Base-by-base conservation (phyloP, 139 green algal genomes). In the Volvox africanus region DNA sequence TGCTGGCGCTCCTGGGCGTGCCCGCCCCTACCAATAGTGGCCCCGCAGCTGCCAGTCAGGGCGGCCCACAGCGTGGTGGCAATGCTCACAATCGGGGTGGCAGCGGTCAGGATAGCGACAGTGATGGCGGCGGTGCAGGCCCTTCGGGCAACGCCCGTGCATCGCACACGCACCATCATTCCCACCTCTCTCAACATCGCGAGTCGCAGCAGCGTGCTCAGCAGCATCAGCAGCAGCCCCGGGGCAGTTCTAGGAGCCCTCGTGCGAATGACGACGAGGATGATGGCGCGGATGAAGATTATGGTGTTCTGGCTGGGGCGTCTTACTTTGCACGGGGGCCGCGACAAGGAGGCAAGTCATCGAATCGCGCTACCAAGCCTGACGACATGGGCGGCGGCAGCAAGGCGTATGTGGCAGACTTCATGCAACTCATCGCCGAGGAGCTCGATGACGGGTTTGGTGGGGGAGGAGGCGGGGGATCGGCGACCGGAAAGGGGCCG, bases 351-450 rank as follows among this genome's bases (percentile, higher is more conserved):
- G 82, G 30, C 35, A 61, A 87, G 81, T 76, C 61, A 17, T 36
- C 22, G 22, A 88, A 88, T 65, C 82, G 65, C 20, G 22, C 22
- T 2, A 33, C 83, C 28, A 79, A n/a, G 67, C 24, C 67, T n/a
- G 83, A 88, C 36, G 67, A 80, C 67, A n/a, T 20, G 20, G 81
- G 61, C 81, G 21, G 22, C 65, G n/a, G 32, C 24, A 35, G 9
- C 30, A 61, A 87, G 61, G 82, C 32, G n/a, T 87, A 87, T 33
- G 62, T 79, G 22, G 26, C 35, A 18, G 69, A 89, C 85, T 82
- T 89, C 85, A 89, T 89, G 85, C 61, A 79, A 30, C 85, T 73
- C 18, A 73, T 89, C 6, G 85, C 85, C 5, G 85, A 89, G 69
- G 85, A 89, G 69, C 69, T 89, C 33, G 85, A 89, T 37, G 85